Conservation (phyloP, 176 grass and related monocot genomes). For the Avena atlantica region DNA sequence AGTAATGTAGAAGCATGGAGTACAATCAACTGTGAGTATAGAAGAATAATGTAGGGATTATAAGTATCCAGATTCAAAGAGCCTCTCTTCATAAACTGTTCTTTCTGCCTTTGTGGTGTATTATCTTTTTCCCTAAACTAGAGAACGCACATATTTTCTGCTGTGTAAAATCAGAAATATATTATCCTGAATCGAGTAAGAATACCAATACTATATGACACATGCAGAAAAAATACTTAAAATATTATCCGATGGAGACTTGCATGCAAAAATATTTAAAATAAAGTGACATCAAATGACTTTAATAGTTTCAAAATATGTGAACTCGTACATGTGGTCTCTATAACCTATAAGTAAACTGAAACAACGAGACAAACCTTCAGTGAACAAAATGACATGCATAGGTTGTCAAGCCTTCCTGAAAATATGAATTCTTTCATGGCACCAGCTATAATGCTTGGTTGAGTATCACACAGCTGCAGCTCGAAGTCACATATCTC, state of each 20-base stretch:
- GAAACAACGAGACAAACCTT: conserved; percentile 55
- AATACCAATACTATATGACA: background rate
- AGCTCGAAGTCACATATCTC: conserved; percentile 95
- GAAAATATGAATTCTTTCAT: conserved; percentile 98
- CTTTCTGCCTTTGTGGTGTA: background rate
- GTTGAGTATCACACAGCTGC: conserved; percentile 95
- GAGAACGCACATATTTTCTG: background rate
- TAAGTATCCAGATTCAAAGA: background rate
- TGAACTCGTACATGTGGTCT: background rate
- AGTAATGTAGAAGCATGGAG: background rate
- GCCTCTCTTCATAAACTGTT: background rate
- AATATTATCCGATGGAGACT: background rate
- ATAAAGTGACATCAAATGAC: background rate
- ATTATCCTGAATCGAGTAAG: background rate
- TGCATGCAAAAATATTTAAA: conserved; percentile 27
- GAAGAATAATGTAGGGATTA: background rate
- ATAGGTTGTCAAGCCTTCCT: conserved; percentile 97
- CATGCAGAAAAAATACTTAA: background rate
- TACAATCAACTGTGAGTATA: conserved; percentile 1
- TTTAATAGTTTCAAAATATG: conserved; percentile 3
- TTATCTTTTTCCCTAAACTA: background rate
- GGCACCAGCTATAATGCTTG: conserved; percentile 79
- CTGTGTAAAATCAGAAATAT: background rate
- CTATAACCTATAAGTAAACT: background rate
- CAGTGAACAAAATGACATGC: conserved; percentile 98